Base-by-base conservation (phyloP, 129 eudicot species). In the Erigeron canadensis region DNA sequence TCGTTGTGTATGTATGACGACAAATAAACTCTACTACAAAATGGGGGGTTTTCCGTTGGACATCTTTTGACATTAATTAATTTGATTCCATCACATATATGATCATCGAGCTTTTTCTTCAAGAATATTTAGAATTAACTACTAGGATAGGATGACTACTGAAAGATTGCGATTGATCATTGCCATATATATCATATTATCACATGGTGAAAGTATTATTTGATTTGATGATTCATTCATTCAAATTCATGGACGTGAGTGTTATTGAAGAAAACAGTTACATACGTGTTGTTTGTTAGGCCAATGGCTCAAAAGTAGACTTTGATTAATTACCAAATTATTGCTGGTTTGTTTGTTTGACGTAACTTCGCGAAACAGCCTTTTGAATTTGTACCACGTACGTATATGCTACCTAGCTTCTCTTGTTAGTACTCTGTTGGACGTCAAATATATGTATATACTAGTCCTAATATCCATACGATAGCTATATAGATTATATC, bases 341-440 rank as follows among this genome's bases (percentile, higher is more conserved):
- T 74, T 74, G 71, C 71, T 51, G 53, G 63, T 51, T 51, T 61
- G 38, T 48, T 74, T 74, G 53, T 63, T 74, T 51, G 54, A 63
- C 70, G n/a, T 74, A 40, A 43, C 19, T 50, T 23, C 54, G 50
- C 38, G 51, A 74, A 50, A 17, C 21, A 62, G 38, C 48, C 18
- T 12, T n/a, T n/a, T 57, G 63, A 39, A 62, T 58, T 62, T 63
- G 61, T 63, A 73, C 70, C 63, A 61, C 70, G 61, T 61, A 34
- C 0, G 4, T 37, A 37, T 73, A n/a, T n/a, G n/a, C n/a, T n/a
- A n/a, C n/a, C n/a, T n/a, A n/a, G 42, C 34, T 47, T 48, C 42
- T 7, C 55, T 39, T 73, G 37, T 23, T 4, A 3, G n/a, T 50
- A 28, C 34, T 28, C 50, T 62, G 16, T 4, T 34, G 46, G 46